phyloP scores from a whole-genome alignment of 2,329 filamentous ascomycete genomes.

The Acephala macrosclerotiorum region DNA sequence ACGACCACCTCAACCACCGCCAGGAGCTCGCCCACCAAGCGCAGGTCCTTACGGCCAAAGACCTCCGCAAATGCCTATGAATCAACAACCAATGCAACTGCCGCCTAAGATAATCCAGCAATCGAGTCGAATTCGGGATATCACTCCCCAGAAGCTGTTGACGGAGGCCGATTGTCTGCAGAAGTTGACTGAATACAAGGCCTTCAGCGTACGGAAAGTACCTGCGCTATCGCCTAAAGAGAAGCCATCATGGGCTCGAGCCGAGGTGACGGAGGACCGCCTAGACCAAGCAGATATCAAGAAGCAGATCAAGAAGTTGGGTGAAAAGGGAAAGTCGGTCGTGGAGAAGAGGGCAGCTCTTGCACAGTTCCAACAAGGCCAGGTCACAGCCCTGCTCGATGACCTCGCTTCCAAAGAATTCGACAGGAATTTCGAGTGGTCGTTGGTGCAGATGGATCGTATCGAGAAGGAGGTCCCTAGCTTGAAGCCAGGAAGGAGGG shows the following conservation, averaged over 20 bases:
- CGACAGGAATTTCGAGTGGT: conserved; percentile 40
- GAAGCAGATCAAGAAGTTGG: conserved; percentile 39
- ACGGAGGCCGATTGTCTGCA: conserved; percentile 37
- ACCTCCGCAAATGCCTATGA: conserved; percentile 23
- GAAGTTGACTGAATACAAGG: conserved; percentile 38
- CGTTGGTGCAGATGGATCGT: conserved; percentile 39
- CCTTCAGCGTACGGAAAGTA: conserved; percentile 38
- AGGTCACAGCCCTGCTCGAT: conserved; percentile 42
- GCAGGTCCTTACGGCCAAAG: conserved; percentile 14
- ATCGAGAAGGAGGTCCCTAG: conserved; percentile 22
- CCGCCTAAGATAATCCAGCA: conserved; percentile 18
- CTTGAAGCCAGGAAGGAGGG: conserved; percentile 26
- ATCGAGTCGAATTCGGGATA: conserved; percentile 35
- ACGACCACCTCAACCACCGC: conserved; percentile 16
- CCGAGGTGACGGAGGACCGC: conserved; percentile 36
- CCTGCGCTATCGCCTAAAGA: conserved; percentile 30
- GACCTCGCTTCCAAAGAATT: conserved; percentile 33
- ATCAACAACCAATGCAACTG: neutral
- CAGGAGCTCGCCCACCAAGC: conserved; percentile 11
- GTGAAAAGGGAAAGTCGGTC: conserved; percentile 34
- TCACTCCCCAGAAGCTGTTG: conserved; percentile 31
- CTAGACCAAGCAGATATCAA: conserved; percentile 39
- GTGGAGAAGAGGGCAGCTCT: conserved; percentile 40
- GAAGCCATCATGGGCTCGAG: conserved; percentile 40
- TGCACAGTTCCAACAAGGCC: conserved; percentile 36